Conservation (phyloP, 371 early-diverging fungal species). For the Dinochytrium kinnereticum region DNA sequence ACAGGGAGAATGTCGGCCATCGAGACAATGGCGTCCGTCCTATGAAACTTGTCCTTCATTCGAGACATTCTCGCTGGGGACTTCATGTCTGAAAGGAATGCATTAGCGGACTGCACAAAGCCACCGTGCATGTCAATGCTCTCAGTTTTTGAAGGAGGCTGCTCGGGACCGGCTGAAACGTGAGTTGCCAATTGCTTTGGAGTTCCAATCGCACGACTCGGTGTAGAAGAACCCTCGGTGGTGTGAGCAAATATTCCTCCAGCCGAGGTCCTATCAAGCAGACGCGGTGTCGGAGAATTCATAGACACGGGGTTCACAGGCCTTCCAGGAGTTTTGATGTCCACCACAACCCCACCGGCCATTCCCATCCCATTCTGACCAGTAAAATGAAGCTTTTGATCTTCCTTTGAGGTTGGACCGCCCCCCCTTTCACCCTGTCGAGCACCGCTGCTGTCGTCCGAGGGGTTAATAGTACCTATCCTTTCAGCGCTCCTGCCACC, state of each 20-base stretch:
- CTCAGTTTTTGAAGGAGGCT: too few species aligned
- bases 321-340: background rate
- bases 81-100: background rate
- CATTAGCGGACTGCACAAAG: too few species aligned
- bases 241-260: slow-evolving; percentile 10
- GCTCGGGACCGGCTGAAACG: too few species aligned
- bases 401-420: background rate
- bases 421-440: background rate
- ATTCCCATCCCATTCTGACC: background rate
- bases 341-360: background rate
- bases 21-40: background rate
- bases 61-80: background rate
- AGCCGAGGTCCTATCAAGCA: background rate
- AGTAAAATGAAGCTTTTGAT: background rate
- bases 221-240: background rate
- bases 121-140: too few species aligned
- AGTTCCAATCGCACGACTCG: too few species aligned
- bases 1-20: slow-evolving; percentile 11
- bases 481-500: slow-evolving; percentile 22
- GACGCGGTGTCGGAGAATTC: background rate
- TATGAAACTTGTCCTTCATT: background rate
- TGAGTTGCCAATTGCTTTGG: too few species aligned
- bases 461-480: background rate
- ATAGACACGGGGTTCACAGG: background rate
- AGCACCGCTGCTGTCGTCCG: background rate